Evolutionary conservation across 2,329 filamentous ascomycete genomes (phyloP).

Genomic region (Cercospora zeae-maydis): DNA sequence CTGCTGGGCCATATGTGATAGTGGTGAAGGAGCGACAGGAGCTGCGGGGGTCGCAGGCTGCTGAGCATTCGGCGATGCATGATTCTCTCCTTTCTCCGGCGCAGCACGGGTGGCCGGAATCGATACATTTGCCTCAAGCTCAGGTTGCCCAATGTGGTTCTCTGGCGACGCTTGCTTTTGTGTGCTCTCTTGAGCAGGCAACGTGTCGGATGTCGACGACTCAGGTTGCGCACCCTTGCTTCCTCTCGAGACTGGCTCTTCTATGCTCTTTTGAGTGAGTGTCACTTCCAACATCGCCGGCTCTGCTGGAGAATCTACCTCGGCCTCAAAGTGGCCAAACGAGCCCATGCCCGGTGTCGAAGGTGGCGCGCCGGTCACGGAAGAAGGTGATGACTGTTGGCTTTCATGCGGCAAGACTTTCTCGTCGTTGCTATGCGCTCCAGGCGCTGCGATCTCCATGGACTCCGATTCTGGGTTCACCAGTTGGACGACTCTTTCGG

Average conservation of each 20-base stretch:
- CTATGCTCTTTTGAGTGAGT: not conserved
- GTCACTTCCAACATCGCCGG: not conserved
- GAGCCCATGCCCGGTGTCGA: not conserved
- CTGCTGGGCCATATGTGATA: constrained; percentile 1
- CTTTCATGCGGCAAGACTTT: not conserved
- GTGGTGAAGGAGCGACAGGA: not conserved
- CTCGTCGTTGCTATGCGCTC: not conserved
- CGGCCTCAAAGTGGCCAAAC: not conserved
- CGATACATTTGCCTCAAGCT: not conserved
- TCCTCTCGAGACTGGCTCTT: no score
- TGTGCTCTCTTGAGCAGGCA: no score
- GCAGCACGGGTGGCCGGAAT: not conserved
- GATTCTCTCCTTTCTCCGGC: not conserved
- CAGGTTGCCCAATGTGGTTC: not conserved
- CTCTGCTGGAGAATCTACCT: not conserved
- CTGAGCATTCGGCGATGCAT: not conserved
- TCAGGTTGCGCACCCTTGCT: no score
- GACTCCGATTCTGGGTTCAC: not conserved
- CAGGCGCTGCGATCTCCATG: not conserved
- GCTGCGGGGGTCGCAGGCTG: not conserved
- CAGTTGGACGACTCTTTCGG: not conserved
- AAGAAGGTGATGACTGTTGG: not conserved
- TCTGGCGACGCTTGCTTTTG: not conserved
- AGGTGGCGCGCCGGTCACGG: not conserved
- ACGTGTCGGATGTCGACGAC: no score